Evolutionary conservation across 139 green algal genomes (phyloP), one percentile per base, ranked within the genome.

Genomic region (Chlorella sp.): DNA sequence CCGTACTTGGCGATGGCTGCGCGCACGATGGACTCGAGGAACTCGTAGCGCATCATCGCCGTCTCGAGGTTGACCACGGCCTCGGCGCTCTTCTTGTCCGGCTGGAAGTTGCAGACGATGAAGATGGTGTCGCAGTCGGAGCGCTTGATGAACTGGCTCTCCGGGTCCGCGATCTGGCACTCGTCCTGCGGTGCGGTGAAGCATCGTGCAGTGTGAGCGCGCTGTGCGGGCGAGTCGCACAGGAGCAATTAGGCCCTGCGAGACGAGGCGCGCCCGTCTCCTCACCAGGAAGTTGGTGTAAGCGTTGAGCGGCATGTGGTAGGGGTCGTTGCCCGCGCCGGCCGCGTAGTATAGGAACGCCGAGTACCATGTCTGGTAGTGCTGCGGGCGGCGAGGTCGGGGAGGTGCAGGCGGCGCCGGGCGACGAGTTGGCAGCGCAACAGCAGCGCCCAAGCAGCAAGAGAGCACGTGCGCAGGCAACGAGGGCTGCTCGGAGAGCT

Each of bases 51-150:
- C 84, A 93, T 90, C 72, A 93, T 76, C 4, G 82, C 79, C 69
- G 91, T 84, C 63, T 93, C 88, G 35, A 87, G 78, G 55, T 90
- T 90, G 70, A 88, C 78, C 51, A 2, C 26, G 4, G 74, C 71
- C 73, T 84, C 77, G 2, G 74, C 60, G 60, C 77, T 88, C 78
- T 85, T 88, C 79, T 91, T 90, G 77, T 91, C 85, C 1, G 83
- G 80, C 64, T 90, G 80, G 73, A 90, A 93, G 80, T 92, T 94
- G 79, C 84, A 86, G 1, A 93, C 83, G 55, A 94, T 94, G 85
- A 94, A 94, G 36, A 93, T 82, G 29, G 89, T 94, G 83, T 94
- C 89, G 75, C 87, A 91, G 76, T 94, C 89, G 23, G 77, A 88
- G 30, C 88, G 81, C 86, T 92, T 93, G 76, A 87, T 78, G 49